A percentile compares a stretch with the other conserved stretches of the same genome.
Evolutionary conservation across 148 eudicot species (phyloP).

Genomic region (Spergularia marina): DNA sequence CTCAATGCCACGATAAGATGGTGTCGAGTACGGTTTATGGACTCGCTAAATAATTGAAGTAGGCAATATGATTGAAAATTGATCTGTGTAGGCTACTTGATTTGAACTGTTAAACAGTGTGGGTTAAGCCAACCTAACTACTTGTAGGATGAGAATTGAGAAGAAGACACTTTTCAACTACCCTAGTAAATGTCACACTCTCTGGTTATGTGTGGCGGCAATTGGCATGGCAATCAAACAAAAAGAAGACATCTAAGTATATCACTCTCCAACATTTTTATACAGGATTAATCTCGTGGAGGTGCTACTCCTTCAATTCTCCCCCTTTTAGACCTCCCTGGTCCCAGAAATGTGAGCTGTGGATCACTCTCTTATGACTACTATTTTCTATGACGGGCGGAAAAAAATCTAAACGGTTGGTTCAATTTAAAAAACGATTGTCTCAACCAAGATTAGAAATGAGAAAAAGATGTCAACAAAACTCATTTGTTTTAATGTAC

Average conservation of each 20-base stretch:
- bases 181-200: slow-evolving; percentile 14
- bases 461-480: too few species aligned
- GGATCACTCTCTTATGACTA: background rate
- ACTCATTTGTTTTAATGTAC: too few species aligned
- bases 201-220: slow-evolving; percentile 7
- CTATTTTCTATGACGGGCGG: background rate
- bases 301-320: background rate
- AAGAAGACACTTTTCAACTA: too few species aligned
- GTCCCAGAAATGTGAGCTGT: slow-evolving; percentile 26
- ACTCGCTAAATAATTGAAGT: too few species aligned
- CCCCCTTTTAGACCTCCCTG: slow-evolving; percentile 6
- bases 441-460: background rate
- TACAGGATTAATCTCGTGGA: slow-evolving; percentile 12
- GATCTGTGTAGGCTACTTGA: background rate
- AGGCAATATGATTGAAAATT: background rate
- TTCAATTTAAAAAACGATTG: background rate
- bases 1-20: too few species aligned
- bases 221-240: background rate
- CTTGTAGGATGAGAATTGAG: slow-evolving; percentile 17
- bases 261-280: background rate
- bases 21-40: too few species aligned
- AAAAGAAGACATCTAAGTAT: background rate
- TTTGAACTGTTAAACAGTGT: background rate
- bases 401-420: background rate
- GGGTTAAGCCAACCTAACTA: background rate